Evolutionary conservation across 257 asterid genomes (phyloP).

Genomic region (Ilex asprella): DNA sequence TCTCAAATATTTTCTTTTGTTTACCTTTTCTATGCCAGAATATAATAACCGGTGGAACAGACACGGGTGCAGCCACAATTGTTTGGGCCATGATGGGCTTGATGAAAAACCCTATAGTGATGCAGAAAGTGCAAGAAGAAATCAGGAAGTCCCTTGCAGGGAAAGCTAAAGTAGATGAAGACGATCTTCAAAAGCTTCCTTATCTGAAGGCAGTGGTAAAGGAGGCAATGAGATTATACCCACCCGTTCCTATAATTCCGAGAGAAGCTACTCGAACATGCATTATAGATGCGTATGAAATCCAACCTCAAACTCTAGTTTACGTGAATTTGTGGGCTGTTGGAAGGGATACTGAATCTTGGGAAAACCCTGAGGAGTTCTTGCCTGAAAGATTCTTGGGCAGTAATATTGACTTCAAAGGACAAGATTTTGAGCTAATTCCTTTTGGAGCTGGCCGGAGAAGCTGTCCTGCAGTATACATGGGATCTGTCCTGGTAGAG

Average conservation of each 20-base stretch:
- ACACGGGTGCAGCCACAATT: conserved; percentile 9
- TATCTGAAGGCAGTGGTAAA: neutral
- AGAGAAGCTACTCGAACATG: neutral
- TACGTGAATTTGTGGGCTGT: neutral
- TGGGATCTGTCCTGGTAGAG: neutral
- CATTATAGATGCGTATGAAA: neutral
- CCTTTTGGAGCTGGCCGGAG: neutral
- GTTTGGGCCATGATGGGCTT: conserved; percentile 19
- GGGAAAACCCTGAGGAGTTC: neutral
- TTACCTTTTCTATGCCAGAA: conserved; percentile 3
- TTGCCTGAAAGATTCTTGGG: neutral
- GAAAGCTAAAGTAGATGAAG: neutral
- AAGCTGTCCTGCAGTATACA: neutral
- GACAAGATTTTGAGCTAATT: neutral
- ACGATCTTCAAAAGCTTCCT: neutral
- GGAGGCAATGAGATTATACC: neutral
- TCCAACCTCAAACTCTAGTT: neutral
- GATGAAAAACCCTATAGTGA: conserved; percentile 9
- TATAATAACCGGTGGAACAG: conserved; percentile 10
- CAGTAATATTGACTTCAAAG: neutral
- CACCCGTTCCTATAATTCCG: neutral
- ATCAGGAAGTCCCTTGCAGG: neutral
- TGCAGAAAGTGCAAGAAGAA: conserved; percentile 2
- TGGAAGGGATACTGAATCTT: neutral
- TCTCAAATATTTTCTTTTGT: too few species aligned